Evolutionary conservation across 2,329 filamentous ascomycete species (phyloP), one percentile per base, ranked within the genome.

Genomic region (Epichloe glyceriae): DNA sequence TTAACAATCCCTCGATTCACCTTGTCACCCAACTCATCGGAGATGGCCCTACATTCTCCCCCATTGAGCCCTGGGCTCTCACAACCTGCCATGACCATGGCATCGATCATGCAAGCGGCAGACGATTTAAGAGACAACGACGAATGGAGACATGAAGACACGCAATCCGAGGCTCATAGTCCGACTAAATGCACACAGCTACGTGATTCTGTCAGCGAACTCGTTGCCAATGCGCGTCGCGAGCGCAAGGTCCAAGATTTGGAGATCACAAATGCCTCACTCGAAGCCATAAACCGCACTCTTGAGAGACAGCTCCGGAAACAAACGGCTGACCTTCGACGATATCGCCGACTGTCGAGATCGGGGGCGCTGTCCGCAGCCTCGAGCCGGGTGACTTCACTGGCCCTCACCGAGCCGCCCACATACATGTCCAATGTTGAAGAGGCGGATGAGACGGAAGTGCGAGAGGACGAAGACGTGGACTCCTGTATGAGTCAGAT

Each of bases 201-300:
- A 12, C 67, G 78, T 15, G 80, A 84, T 50, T 74, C 80, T 7
- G 71, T 85, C 54, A 86, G 80, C 54, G 89, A 94, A 53, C 74
- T 88, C 6, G 88, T 93, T 11, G 79, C 85, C n/a, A 93, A 88
- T 63, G 93, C 93, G 14, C 80, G 93, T 33, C 80, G 88, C 37
- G 93, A 97, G 67, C 81, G 93, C 54, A 98, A 97, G 70, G 90
- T 98, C 1, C 79, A 97, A 57, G 93, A 98, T 64, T 73, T 98
- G 5, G 88, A 98, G 64, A 98, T 98, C 56, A 95, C 86, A 50
- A 98, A 98, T 62, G 93, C 88, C 1, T 96, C 90, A 1, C 76
- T 98, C 3, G 79, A 95, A 51, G 93, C 93, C 40, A 97, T 98
- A 69, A 98, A 98, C 63, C 79, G 90, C 49, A 93, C 89, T 0